phyloP scores from a whole-genome alignment of 208 protist species.

The Leishmania turanica region DNA sequence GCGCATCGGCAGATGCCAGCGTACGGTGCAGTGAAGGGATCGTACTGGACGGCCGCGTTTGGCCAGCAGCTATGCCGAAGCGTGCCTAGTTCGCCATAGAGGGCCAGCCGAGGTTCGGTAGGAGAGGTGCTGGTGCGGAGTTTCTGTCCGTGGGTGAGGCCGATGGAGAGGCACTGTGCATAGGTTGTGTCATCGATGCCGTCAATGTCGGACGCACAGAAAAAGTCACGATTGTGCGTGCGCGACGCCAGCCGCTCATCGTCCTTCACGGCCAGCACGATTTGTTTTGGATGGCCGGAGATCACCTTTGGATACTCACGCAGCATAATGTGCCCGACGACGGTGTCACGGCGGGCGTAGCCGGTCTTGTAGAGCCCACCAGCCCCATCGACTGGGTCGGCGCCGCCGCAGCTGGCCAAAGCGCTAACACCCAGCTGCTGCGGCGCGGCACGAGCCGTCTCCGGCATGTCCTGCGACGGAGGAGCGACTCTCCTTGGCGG shows the following conservation, averaged over 20 bases:
- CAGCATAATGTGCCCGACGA: constrained; percentile 37
- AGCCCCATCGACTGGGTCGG: not conserved
- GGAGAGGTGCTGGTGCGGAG: constrained; percentile 2
- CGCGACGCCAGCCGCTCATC: constrained; percentile 19
- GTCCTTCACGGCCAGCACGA: constrained; percentile 33
- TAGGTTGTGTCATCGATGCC: constrained; percentile 39
- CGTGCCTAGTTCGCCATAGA: constrained; percentile 42
- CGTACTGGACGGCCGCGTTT: constrained; percentile 42
- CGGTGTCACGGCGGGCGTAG: constrained; percentile 32
- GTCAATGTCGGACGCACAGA: constrained; percentile 30
- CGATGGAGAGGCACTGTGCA: constrained; percentile 41
- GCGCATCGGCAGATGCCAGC: constrained; percentile 47
- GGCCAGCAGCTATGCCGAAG: constrained; percentile 63
- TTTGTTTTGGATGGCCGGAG: constrained; percentile 20
- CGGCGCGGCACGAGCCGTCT: constrained; percentile 14
- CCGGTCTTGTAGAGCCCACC: constrained; percentile 10
- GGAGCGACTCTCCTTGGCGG: not conserved
- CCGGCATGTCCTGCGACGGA: constrained; percentile 1
- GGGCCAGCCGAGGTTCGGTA: constrained; percentile 23
- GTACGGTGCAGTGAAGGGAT: constrained; percentile 39
- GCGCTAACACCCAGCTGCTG: not conserved
- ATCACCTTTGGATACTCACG: constrained; percentile 52
- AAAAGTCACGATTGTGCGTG: constrained; percentile 31
- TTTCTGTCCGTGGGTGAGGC: constrained; percentile 33
- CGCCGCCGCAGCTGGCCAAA: not conserved